Evolutionary conservation across 257 asterid genomes (phyloP).

Genomic region (Penstemon barbatus): DNA sequence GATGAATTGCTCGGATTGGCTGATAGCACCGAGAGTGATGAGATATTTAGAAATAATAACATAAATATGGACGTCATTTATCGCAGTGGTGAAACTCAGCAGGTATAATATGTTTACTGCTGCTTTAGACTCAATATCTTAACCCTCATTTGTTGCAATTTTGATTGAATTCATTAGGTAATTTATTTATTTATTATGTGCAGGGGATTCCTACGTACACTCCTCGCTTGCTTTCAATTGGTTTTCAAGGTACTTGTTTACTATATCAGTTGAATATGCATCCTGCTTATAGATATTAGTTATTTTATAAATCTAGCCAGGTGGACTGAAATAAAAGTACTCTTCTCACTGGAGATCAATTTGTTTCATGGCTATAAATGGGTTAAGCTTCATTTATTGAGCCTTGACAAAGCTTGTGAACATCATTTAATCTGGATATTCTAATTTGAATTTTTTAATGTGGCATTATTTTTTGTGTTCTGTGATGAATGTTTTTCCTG

Average conservation of each 20-base stretch:
- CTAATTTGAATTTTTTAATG: background rate
- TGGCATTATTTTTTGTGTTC: slow-evolving; percentile 8
- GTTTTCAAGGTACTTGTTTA: slow-evolving; percentile 64
- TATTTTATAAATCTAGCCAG: no score
- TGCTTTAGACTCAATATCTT: background rate
- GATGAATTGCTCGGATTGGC: slow-evolving; percentile 96
- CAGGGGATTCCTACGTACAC: slow-evolving; percentile 90
- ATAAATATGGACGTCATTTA: slow-evolving; percentile 81
- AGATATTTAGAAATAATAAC: slow-evolving; percentile 53
- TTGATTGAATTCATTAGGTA: background rate
- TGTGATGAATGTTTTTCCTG: background rate
- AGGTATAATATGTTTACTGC: slow-evolving; percentile 43
- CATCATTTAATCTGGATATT: background rate
- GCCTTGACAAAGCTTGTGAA: background rate
- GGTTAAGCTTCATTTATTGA: slow-evolving; percentile 9
- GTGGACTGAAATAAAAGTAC: background rate
- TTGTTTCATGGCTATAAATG: background rate
- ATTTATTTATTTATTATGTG: slow-evolving; percentile 28
- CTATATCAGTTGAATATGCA: no score
- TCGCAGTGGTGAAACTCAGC: slow-evolving; percentile 83
- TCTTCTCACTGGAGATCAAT: background rate
- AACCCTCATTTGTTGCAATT: background rate
- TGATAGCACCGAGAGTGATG: slow-evolving; percentile 55
- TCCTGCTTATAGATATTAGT: no score
- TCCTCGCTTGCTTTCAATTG: slow-evolving; percentile 86